A percentile compares a stretch with the other conserved stretches of the same genome.
Evolutionary conservation across 225 moss, liverwort and hornwort genomes (phyloP).

Genomic region (Neckera pumila): DNA sequence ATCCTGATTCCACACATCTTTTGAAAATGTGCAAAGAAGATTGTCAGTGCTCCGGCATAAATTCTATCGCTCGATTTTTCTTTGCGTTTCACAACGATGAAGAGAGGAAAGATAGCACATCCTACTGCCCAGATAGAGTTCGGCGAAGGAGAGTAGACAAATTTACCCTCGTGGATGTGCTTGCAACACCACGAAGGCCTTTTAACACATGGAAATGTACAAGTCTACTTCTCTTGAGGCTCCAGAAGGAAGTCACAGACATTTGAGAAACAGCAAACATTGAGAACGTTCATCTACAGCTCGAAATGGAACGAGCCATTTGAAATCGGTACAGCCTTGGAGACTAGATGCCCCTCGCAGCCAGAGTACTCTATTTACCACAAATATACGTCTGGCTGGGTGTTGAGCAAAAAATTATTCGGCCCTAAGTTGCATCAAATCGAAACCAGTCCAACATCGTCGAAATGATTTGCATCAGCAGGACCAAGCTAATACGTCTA

Average conservation of each 20-base stretch:
- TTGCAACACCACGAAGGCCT: not conserved
- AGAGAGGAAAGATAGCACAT: not conserved
- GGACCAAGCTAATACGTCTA: not conserved
- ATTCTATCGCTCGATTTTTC: not conserved
- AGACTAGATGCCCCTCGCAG: not conserved
- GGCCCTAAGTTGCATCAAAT: not conserved
- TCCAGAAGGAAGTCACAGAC: not conserved
- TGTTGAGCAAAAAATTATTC: constrained; percentile 20
- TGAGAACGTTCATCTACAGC: not conserved
- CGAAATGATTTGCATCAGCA: constrained; percentile 8
- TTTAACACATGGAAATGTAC: not conserved
- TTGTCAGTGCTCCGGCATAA: not conserved
- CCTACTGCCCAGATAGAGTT: not conserved
- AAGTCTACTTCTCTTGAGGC: not conserved
- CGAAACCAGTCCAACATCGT: not conserved
- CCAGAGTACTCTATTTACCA: not conserved
- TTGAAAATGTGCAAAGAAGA: not conserved
- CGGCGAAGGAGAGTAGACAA: not conserved
- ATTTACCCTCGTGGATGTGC: not conserved
- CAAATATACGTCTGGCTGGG: not conserved
- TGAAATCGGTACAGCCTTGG: not conserved
- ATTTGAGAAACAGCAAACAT: not conserved
- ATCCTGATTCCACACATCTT: not conserved
- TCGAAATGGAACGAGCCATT: not conserved
- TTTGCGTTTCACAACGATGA: not conserved